Percentiles rank a stretch among this genome's conserved stretches.
Evolutionary conservation across 768 basidiomycete species (phyloP).

Genomic region (Amyloporia xantha): DNA sequence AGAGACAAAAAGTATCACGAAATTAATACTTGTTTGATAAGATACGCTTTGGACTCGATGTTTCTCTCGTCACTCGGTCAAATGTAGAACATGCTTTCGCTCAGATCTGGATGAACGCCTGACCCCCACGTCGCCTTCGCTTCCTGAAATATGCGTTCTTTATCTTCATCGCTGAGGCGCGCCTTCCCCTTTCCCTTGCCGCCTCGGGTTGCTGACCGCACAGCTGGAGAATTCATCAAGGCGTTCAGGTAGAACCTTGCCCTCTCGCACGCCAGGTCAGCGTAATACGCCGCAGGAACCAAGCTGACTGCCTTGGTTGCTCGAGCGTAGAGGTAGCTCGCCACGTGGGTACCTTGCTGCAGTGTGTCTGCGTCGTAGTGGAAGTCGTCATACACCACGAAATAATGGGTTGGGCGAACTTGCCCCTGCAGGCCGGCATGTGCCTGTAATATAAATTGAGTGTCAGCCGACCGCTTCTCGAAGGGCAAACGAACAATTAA

Average conservation of each 20-base stretch:
- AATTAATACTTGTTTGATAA: no score
- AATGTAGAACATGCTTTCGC: slow-evolving; percentile 66
- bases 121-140: slow-evolving; percentile 31
- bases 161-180: slow-evolving; percentile 16
- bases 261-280: slow-evolving; percentile 75
- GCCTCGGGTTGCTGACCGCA: slow-evolving; percentile 20
- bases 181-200: slow-evolving; percentile 15
- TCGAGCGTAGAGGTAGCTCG: slow-evolving; percentile 69
- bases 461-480: no score
- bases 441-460: slow-evolving; percentile 54
- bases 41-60: no score
- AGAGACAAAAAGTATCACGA: no score
- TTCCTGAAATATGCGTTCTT: slow-evolving; percentile 26
- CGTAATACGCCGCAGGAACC: slow-evolving; percentile 72
- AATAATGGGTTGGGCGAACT: slow-evolving; percentile 70
- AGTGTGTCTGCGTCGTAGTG: slow-evolving; percentile 56
- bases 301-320: slow-evolving; percentile 79
- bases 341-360: slow-evolving; percentile 62
- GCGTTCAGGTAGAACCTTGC: slow-evolving; percentile 71
- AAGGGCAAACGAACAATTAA: not conserved
- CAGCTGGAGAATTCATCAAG: slow-evolving; percentile 39
- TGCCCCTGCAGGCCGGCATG: slow-evolving; percentile 67
- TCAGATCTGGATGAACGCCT: slow-evolving; percentile 43
- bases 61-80: no score
- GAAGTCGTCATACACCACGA: slow-evolving; percentile 73